phyloP scores from a whole-genome alignment of 495 filamentous ascomycete genomes.

The Achaetomiella virescens region DNA sequence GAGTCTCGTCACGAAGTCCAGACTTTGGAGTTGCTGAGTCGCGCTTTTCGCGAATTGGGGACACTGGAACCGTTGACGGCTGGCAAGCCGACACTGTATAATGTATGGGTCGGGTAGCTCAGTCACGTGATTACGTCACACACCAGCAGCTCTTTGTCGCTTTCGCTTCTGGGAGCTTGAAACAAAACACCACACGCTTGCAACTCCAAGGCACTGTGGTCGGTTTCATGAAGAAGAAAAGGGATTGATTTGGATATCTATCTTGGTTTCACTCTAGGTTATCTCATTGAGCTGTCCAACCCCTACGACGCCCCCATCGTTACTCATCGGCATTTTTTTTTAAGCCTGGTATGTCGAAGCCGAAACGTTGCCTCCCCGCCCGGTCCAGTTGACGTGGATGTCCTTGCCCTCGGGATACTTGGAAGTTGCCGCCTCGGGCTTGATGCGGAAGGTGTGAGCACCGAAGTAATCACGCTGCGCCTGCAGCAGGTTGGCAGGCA shows the following conservation, averaged over 20 bases:
- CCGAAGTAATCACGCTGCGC: conserved; percentile 99
- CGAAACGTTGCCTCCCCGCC: conserved; percentile 90
- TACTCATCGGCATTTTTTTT: conserved; percentile 20
- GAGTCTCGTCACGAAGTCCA: conserved; percentile 16
- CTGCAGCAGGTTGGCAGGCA: conserved; percentile 96
- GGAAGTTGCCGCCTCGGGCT: conserved; percentile 77
- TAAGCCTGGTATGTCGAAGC: conserved; percentile 97
- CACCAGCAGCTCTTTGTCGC: background rate
- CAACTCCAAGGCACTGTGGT: background rate
- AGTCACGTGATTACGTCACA: background rate
- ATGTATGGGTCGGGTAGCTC: too few species aligned
- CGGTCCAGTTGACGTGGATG: conserved; percentile 99
- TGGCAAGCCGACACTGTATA: background rate
- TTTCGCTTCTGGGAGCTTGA: too few species aligned
- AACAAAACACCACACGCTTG: background rate
- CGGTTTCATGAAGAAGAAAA: background rate
- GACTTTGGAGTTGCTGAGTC: conserved; percentile 21
- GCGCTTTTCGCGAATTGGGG: conserved; percentile 21
- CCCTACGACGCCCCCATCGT: conserved; percentile 7
- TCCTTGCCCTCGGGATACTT: conserved; percentile 84
- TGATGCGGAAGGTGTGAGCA: conserved; percentile 97
- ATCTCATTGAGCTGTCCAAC: conserved; percentile 9
- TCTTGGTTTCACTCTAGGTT: conserved; percentile 16
- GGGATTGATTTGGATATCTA: background rate
- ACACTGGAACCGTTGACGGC: background rate